A percentile compares a stretch with the other conserved stretches of the same genome.
These are phyloP conservation scores for Capsicum pubescens DNA, from an alignment of 257 asterid species.

Conservation along the genomic window DNA sequence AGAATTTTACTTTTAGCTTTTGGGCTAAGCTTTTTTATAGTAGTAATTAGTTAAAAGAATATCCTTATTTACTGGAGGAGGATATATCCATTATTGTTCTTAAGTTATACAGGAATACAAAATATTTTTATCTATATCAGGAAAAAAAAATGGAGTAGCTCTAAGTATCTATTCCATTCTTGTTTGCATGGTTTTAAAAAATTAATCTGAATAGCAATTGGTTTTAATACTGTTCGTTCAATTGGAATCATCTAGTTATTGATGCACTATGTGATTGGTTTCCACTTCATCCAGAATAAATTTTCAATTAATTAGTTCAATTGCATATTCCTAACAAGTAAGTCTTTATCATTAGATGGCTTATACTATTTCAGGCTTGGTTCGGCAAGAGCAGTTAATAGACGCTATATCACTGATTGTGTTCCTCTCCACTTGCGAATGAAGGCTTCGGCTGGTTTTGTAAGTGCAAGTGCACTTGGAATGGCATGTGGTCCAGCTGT, in stretches of 20 bases:
- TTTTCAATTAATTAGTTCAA: not conserved
- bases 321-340: not conserved
- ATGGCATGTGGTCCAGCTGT: constrained; percentile 99
- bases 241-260: not conserved
- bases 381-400: constrained; percentile 95
- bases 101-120: not conserved
- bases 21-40: not conserved
- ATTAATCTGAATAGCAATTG: not conserved
- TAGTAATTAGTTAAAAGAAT: not conserved
- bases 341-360: constrained; percentile 14
- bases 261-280: not conserved
- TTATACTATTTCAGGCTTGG: constrained; percentile 70
- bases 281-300: not conserved
- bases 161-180: not conserved
- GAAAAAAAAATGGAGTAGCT: not conserved
- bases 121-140: not conserved
- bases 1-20: not conserved
- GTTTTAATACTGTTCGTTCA: not conserved
- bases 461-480: constrained; percentile 99
- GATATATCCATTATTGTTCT: not conserved
- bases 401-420: constrained; percentile 94
- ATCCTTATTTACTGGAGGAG: not conserved
- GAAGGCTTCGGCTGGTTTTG: constrained; percentile 99
- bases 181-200: not conserved
- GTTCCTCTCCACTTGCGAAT: constrained; percentile 88